A percentile compares a stretch with the other conserved stretches of the same genome.
Conservation (phyloP, 2,329 filamentous ascomycete genomes). For the Talaromyces albobiverticillius region DNA sequence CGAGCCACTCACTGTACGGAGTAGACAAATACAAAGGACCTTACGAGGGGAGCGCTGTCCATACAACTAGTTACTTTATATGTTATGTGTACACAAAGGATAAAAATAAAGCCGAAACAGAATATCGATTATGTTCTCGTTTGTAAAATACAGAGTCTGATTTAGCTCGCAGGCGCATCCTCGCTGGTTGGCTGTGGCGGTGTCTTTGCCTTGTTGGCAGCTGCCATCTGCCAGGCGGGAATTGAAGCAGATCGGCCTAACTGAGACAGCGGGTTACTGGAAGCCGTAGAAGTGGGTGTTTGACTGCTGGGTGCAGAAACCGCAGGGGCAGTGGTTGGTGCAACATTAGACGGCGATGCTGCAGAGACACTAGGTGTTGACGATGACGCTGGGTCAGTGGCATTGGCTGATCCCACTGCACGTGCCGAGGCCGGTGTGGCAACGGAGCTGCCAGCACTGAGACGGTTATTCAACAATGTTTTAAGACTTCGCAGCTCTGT, state of each 20-base stretch:
- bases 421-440: conserved; percentile 31
- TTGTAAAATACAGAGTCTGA: conserved; percentile 4
- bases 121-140: neutral
- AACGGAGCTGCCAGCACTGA: conserved; percentile 40
- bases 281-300: conserved; percentile 27
- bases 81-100: neutral
- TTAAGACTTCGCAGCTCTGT: conserved; percentile 89
- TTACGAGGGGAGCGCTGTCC: neutral
- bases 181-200: conserved; percentile 26
- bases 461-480: conserved; percentile 69
- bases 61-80: neutral
- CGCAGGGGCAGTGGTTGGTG: conserved; percentile 19
- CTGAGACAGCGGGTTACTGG: conserved; percentile 47
- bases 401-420: conserved; percentile 25
- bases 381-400: conserved; percentile 23
- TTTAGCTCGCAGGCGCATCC: conserved; percentile 17
- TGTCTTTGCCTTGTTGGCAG: conserved; percentile 52
- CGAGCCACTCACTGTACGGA: too few relatives aligned
- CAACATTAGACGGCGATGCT: conserved; percentile 25
- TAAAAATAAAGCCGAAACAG: neutral
- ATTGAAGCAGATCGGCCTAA: conserved; percentile 62
- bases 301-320: conserved; percentile 31
- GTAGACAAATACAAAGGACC: too few relatives aligned
- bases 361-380: conserved; percentile 24
- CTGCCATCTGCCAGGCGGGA: conserved; percentile 76